These are phyloP conservation scores for Lineolata rhizophorae DNA, from an alignment of 495 filamentous ascomycete species.

Conservation along the genomic window DNA sequence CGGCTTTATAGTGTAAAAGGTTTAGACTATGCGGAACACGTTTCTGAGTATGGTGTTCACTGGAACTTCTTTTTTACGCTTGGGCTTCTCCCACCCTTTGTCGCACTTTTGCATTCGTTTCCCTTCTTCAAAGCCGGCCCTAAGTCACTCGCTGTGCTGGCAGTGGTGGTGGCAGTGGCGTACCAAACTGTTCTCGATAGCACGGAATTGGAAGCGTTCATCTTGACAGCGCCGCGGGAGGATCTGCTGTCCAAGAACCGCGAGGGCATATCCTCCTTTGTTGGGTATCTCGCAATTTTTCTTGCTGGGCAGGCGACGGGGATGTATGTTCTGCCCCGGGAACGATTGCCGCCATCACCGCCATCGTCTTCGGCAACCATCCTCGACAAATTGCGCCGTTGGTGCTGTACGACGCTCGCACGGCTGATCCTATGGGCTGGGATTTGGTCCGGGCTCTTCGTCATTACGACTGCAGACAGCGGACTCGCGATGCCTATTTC, in stretches of 20 bases:
- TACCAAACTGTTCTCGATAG: slow-evolving; percentile 61
- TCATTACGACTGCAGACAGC: slow-evolving; percentile 40
- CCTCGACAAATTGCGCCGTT: slow-evolving; percentile 20
- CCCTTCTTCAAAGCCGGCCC: too few species aligned
- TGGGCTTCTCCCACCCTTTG: slow-evolving; percentile 68
- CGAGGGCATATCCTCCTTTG: slow-evolving; percentile 82
- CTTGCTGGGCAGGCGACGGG: slow-evolving; percentile 70
- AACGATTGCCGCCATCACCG: slow-evolving; percentile 1
- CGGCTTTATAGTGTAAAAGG: slow-evolving; percentile 80
- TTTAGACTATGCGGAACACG: slow-evolving; percentile 88
- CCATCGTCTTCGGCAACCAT: slow-evolving; percentile 12
- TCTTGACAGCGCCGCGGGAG: slow-evolving; percentile 61
- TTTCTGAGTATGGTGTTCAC: slow-evolving; percentile 93
- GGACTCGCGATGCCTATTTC: slow-evolving; percentile 59
- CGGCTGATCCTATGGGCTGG: slow-evolving; percentile 34
- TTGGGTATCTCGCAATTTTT: slow-evolving; percentile 89
- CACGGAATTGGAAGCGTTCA: slow-evolving; percentile 57
- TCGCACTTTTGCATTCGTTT: slow-evolving; percentile 68
- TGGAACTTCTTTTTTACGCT: slow-evolving; percentile 99
- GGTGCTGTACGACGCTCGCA: slow-evolving; percentile 31
- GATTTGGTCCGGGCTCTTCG: slow-evolving; percentile 47
- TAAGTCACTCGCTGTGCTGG: slow-evolving; percentile 39
- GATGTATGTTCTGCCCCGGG: slow-evolving; percentile 49
- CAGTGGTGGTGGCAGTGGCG: slow-evolving; percentile 34
- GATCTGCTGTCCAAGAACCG: slow-evolving; percentile 48